These are phyloP conservation scores for Boletus pseudo-olivaceus DNA, from an alignment of 768 basidiomycete genomes.

Conservation along the genomic window DNA sequence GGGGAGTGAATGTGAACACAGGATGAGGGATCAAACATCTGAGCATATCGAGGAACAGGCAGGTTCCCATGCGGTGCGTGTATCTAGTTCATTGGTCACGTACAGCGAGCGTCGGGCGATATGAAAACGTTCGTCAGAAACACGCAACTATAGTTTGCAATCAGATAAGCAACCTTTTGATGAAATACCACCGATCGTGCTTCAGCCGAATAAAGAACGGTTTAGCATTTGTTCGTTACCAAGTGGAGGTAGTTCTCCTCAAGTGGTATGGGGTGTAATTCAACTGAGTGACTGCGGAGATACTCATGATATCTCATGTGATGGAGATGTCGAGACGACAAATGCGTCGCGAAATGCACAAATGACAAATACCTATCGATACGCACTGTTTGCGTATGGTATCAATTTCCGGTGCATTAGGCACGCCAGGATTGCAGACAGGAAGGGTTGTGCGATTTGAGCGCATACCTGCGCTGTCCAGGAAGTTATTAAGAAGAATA, in stretches of 20 bases:
- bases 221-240: slow-evolving; percentile 14
- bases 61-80: slow-evolving; percentile 14
- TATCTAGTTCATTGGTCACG: slow-evolving; percentile 6
- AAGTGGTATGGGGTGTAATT: neutral
- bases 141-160: slow-evolving; percentile 11
- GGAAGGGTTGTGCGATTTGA: slow-evolving; percentile 9
- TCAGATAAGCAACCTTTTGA: slow-evolving; percentile 23
- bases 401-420: slow-evolving; percentile 21
- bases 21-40: slow-evolving; percentile 9
- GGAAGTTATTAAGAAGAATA: slow-evolving; percentile 1
- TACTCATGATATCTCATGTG: neutral
- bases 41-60: slow-evolving; percentile 12
- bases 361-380: neutral
- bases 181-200: slow-evolving; percentile 22
- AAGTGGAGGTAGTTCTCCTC: slow-evolving; percentile 19
- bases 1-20: slow-evolving; percentile 1
- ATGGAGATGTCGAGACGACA: neutral
- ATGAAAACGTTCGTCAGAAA: slow-evolving; percentile 24
- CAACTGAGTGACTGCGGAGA: slow-evolving; percentile 5
- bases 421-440: neutral
- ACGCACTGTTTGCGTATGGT: slow-evolving; percentile 19
- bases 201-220: slow-evolving; percentile 12
- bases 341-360: neutral
- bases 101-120: slow-evolving; percentile 21
- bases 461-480: neutral